Conservation (phyloP, 345 rosid species). For the Arabidopsis arenosa region DNA sequence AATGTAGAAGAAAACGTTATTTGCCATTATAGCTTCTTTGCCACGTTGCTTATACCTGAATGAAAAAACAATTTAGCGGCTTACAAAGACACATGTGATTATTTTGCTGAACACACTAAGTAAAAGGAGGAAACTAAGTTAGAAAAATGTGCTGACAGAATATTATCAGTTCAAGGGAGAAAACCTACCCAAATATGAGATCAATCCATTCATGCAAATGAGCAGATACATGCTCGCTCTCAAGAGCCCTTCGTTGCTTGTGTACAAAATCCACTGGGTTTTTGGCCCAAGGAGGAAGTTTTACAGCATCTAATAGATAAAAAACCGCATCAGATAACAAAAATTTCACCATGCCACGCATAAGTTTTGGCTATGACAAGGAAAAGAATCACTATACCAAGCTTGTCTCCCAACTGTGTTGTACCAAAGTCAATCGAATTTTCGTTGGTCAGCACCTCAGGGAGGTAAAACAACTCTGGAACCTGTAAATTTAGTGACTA, state of each 20-base stretch:
- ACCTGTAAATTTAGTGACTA: slow-evolving; percentile 56
- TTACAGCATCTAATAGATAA: slow-evolving; percentile 73
- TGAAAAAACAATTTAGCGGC: neutral
- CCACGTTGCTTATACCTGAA: slow-evolving; percentile 97
- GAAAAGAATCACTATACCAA: slow-evolving; percentile 56
- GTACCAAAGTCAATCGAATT: slow-evolving; percentile 90
- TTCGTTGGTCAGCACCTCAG: slow-evolving; percentile 89
- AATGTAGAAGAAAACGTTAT: slow-evolving; percentile 94
- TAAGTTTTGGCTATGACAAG: slow-evolving; percentile 30
- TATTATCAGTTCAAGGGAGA: slow-evolving; percentile 22
- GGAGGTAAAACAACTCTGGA: slow-evolving; percentile 98
- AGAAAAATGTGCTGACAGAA: slow-evolving; percentile 16
- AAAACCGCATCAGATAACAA: slow-evolving; percentile 26
- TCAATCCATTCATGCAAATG: slow-evolving; percentile 99
- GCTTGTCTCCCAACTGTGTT: slow-evolving; percentile 88
- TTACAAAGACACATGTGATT: slow-evolving; percentile 3
- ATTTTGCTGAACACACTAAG: slow-evolving; percentile 25
- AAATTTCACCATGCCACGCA: slow-evolving; percentile 26
- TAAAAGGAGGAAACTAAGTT: slow-evolving; percentile 24
- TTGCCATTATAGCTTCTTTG: slow-evolving; percentile 92
- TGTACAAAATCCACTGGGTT: slow-evolving; percentile 91
- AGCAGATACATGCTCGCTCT: slow-evolving; percentile 95
- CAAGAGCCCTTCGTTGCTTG: slow-evolving; percentile 93
- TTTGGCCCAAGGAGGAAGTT: slow-evolving; percentile 97
- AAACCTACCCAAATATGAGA: slow-evolving; percentile 89